A percentile compares a stretch with the other conserved stretches of the same genome.
phyloP scores from a whole-genome alignment of 306 rosid species.

The Malus domestica region DNA sequence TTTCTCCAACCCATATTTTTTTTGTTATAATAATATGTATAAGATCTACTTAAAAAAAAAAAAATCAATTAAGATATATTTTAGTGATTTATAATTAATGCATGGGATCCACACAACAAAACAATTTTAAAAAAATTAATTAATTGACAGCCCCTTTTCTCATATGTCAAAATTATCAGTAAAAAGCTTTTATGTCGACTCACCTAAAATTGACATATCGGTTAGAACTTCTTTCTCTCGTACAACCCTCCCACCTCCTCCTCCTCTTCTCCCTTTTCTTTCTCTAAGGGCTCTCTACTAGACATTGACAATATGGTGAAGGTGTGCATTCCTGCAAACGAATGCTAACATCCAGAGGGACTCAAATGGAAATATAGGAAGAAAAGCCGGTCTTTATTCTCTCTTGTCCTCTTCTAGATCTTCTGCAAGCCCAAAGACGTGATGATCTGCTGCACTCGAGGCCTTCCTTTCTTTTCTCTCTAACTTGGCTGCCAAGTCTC shows the following conservation, averaged over 20 bases:
- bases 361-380: background rate
- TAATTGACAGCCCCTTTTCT: too few species aligned
- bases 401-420: conserved; percentile 66
- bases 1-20: too few species aligned
- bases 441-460: conserved; percentile 33
- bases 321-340: background rate
- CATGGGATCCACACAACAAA: too few species aligned
- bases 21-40: too few species aligned
- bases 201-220: too few species aligned
- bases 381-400: conserved; percentile 20
- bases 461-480: conserved; percentile 64
- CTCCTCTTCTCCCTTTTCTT: background rate
- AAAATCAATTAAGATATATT: too few species aligned
- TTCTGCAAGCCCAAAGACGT: conserved; percentile 42
- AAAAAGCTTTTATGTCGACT: too few species aligned
- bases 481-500: conserved; percentile 36
- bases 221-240: background rate
- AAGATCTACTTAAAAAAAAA: too few species aligned
- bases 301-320: background rate
- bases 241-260: background rate
- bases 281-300: background rate
- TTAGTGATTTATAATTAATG: too few species aligned
- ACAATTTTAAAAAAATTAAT: too few species aligned
- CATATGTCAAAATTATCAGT: too few species aligned
- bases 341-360: background rate